These are phyloP conservation scores for Tympanopsis confertula DNA, from an alignment of 2,329 filamentous ascomycete species.

Conservation along the genomic window DNA sequence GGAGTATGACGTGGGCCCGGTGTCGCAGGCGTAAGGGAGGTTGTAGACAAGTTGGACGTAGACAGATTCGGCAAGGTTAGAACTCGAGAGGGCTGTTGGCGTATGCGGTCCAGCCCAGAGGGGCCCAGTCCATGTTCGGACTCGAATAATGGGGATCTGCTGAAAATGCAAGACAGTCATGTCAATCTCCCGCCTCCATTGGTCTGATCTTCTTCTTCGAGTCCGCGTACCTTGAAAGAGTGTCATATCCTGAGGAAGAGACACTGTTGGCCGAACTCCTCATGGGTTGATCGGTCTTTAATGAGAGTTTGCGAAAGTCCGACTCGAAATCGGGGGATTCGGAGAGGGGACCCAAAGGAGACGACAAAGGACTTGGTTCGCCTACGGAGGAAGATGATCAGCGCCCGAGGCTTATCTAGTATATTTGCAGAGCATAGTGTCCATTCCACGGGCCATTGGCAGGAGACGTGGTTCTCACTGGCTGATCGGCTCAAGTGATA, in stretches of 20 bases:
- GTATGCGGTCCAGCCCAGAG: not conserved
- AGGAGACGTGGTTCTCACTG: no score
- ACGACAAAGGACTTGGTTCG: conserved; percentile 1
- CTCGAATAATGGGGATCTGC: not conserved
- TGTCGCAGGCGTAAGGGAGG: not conserved
- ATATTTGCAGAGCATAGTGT: no score
- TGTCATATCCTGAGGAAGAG: not conserved
- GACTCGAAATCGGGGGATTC: not conserved
- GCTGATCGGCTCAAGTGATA: no score
- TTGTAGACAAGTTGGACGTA: not conserved
- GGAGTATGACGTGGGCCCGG: not conserved
- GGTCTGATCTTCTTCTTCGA: not conserved
- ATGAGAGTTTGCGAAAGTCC: not conserved
- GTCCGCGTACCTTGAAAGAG: not conserved
- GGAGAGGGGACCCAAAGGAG: not conserved
- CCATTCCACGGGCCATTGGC: no score
- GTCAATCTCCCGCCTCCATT: no score
- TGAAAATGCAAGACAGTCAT: not conserved
- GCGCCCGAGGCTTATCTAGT: no score
- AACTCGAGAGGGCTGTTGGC: not conserved
- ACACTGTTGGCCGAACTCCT: not conserved
- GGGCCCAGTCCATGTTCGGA: not conserved
- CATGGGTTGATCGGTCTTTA: not conserved
- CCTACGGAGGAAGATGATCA: no score
- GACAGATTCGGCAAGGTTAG: not conserved